phyloP scores from a whole-genome alignment of 2,329 filamentous ascomycete species.

The Ophiosphaerella korrae region DNA sequence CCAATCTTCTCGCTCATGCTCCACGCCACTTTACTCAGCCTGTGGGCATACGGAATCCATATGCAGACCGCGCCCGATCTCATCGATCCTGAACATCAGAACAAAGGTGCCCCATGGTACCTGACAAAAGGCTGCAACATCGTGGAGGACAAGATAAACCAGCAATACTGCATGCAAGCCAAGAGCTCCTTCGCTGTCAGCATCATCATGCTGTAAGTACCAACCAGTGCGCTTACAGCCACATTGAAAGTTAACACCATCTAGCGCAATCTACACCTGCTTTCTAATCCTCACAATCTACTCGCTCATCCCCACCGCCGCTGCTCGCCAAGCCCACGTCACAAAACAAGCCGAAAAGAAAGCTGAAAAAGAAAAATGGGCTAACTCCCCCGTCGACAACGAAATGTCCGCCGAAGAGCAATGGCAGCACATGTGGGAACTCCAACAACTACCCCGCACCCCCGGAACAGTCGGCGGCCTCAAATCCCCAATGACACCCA shows the following conservation, averaged over 20 bases:
- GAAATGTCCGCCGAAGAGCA: constrained; percentile 46
- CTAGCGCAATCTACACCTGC: constrained; percentile 64
- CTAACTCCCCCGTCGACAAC: constrained; percentile 30
- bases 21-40: constrained; percentile 61
- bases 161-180: constrained; percentile 68
- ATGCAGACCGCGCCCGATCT: constrained; percentile 77
- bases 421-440: constrained; percentile 51
- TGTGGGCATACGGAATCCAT: constrained; percentile 70
- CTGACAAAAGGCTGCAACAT: constrained; percentile 71
- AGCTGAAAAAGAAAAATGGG: constrained; percentile 45
- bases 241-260: constrained; percentile 4
- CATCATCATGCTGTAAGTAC: constrained; percentile 69
- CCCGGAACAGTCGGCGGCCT: constrained; percentile 37
- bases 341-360: constrained; percentile 37
- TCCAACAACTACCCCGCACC: constrained; percentile 45
- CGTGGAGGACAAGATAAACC: constrained; percentile 60
- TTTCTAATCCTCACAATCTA: constrained; percentile 66
- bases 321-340: constrained; percentile 28
- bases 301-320: constrained; percentile 54
- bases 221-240: neutral
- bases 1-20: constrained; percentile 67
- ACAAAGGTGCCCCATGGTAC: constrained; percentile 73
- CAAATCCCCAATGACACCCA: constrained; percentile 41
- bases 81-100: constrained; percentile 66
- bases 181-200: constrained; percentile 70